phyloP scores from a whole-genome alignment of 768 basidiomycete genomes.

The Termitomyces titanicus region DNA sequence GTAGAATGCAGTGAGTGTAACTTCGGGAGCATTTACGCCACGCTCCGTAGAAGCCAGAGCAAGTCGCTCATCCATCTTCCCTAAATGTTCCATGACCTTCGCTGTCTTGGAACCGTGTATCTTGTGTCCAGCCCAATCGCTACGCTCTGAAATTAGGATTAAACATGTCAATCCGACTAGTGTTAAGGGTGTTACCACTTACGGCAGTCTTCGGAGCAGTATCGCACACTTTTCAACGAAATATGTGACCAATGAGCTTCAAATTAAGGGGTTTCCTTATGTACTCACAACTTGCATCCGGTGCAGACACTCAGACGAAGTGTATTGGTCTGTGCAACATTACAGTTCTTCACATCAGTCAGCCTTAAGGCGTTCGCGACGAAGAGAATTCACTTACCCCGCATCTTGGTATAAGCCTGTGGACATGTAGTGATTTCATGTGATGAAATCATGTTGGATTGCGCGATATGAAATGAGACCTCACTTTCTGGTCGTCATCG shows the following conservation, averaged over 20 bases:
- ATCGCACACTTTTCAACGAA: not conserved
- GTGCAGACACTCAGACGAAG: not conserved
- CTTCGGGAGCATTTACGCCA: not conserved
- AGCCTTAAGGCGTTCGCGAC: not conserved
- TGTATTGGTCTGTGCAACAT: not conserved
- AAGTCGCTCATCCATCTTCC: not conserved
- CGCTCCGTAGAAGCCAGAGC: not conserved
- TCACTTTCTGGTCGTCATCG: not conserved
- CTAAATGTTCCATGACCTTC: not conserved
- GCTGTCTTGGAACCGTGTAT: not conserved
- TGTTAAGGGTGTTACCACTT: not conserved
- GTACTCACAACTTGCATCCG: not conserved
- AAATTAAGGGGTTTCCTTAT: not conserved
- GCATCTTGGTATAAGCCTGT: not conserved
- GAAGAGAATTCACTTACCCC: not conserved
- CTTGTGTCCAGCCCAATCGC: not conserved
- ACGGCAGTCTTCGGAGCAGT: not conserved
- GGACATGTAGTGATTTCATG: not conserved
- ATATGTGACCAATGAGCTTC: not conserved
- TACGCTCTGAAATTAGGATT: not conserved
- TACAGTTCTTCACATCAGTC: not conserved
- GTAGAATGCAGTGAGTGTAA: not conserved
- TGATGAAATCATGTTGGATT: too few relatives aligned
- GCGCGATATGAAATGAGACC: not conserved
- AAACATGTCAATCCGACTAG: not conserved